Evolutionary conservation across 2,329 filamentous ascomycete genomes (phyloP), one percentile per base, ranked within the genome.

Genomic region (Pseudonectria buxi): DNA sequence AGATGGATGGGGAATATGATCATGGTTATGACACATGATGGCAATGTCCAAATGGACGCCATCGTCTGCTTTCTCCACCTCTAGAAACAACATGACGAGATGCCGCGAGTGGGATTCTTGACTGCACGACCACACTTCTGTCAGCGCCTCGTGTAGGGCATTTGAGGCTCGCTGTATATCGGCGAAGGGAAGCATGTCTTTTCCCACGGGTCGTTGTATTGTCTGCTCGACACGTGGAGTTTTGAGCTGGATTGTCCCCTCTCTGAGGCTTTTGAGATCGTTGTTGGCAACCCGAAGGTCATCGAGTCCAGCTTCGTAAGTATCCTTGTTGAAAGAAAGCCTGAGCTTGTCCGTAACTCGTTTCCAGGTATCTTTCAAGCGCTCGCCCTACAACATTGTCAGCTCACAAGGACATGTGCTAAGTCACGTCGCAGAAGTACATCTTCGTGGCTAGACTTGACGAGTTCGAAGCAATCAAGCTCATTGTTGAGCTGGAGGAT

Each of bases 371-470:
- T 34, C 36, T 13, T 26, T 35, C 6, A 25, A 15, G 6, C 6
- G 15, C 12, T 38, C 32, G 4, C 24, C 32, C 36, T 38, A n/a
- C n/a, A n/a, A n/a, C n/a, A n/a, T 12, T 32, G 18, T 16, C 18
- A 13, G 3, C 18, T 35, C 25, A 28, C 32, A 13, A 35, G 11
- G 24, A 14, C 11, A 2, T 10, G 24, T 13, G 25, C 26, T 14
- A 15, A n/a, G 15, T n/a, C 18, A 39, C 30, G 10, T 32, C 30
- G 5, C 3, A 7, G 4, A 39, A 28, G 1, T 18, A 15, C 0
- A 16, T 25, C 14, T 29, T n/a, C n/a, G n/a, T n/a, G n/a, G n/a
- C n/a, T n/a, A n/a, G n/a, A n/a, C n/a, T n/a, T n/a, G n/a, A n/a
- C n/a, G n/a, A n/a, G n/a, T n/a, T n/a, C n/a, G n/a, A n/a, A n/a